Conservation (phyloP, 768 basidiomycete species). For the Amylocystis lapponica region DNA sequence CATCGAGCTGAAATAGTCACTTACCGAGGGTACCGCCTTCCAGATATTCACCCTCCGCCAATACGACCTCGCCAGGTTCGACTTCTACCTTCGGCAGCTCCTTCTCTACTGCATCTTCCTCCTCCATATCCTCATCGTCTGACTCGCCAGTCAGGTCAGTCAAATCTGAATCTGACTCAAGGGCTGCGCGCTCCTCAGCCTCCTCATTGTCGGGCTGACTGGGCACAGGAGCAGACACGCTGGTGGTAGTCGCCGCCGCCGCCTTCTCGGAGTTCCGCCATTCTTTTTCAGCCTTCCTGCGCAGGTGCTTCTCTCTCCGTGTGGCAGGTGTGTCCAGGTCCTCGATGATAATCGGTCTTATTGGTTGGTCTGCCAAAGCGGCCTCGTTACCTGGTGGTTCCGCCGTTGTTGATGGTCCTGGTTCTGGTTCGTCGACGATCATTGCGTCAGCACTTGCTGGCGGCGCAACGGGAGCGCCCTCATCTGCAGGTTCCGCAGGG, state of each 20-base stretch:
- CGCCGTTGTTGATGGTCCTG: background rate
- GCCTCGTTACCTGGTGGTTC: background rate
- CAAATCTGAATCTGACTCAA: slow-evolving; percentile 12
- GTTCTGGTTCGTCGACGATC: background rate
- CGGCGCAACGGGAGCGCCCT: background rate
- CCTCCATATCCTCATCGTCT: background rate
- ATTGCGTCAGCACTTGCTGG: background rate
- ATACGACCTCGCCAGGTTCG: slow-evolving; percentile 27
- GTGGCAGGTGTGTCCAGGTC: slow-evolving; percentile 68
- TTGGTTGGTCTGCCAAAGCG: background rate
- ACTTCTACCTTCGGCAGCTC: background rate
- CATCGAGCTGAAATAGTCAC: slow-evolving; percentile 14
- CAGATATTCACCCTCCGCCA: slow-evolving; percentile 32
- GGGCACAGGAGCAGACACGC: background rate
- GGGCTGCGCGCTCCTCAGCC: background rate
- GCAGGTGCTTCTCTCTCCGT: slow-evolving; percentile 50
- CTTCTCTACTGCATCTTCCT: background rate
- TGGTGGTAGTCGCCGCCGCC: slow-evolving; percentile 1
- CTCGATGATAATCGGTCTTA: slow-evolving; percentile 51
- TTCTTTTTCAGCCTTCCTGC: slow-evolving; percentile 36
- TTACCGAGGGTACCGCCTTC: slow-evolving; percentile 63
- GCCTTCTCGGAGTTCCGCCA: slow-evolving; percentile 9
- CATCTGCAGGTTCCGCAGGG: background rate
- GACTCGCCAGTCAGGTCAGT: slow-evolving; percentile 8
- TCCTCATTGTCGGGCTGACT: background rate